Evolutionary conservation across 495 filamentous ascomycete genomes (phyloP).

Genomic region (Penicillium macrosclerotiorum): DNA sequence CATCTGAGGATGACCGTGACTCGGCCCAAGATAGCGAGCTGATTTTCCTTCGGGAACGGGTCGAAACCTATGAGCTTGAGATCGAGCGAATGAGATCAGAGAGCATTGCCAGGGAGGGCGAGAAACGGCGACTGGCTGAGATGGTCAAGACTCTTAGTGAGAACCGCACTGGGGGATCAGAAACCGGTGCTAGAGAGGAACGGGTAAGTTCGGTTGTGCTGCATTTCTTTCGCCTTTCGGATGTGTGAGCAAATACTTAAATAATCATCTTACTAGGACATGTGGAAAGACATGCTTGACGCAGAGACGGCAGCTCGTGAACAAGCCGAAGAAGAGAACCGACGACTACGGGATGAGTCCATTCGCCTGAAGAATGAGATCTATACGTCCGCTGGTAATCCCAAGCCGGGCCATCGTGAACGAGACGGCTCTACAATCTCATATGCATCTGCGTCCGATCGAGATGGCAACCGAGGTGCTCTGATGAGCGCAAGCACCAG

Average conservation of each 20-base stretch:
- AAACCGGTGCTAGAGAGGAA: constrained; percentile 77
- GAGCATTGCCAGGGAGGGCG: constrained; percentile 68
- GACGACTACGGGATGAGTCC: constrained; percentile 79
- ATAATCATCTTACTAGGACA: constrained; percentile 48
- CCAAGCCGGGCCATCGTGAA: constrained; percentile 49
- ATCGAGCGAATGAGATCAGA: constrained; percentile 80
- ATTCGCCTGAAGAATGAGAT: constrained; percentile 70
- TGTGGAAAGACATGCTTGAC: constrained; percentile 95
- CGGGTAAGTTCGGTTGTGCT: constrained; percentile 59
- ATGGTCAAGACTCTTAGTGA: constrained; percentile 72
- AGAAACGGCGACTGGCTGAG: constrained; percentile 79
- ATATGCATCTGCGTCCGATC: constrained; percentile 58
- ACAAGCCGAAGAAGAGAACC: constrained; percentile 85
- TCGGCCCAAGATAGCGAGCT: constrained; percentile 74
- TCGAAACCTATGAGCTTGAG: constrained; percentile 78
- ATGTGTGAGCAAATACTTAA: too few species aligned
- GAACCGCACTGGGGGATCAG: constrained; percentile 58
- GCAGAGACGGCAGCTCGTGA: constrained; percentile 87
- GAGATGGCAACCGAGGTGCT: constrained; percentile 56
- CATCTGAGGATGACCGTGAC: constrained; percentile 56
- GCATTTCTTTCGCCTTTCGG: not conserved
- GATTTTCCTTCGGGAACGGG: constrained; percentile 72
- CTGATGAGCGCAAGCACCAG: constrained; percentile 54
- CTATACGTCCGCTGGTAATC: constrained; percentile 22
- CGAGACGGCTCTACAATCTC: constrained; percentile 58